Evolutionary conservation across 2,329 filamentous ascomycete genomes (phyloP), one percentile per base, ranked within the genome.

Genomic region (Plectosphaerella cucumerina): DNA sequence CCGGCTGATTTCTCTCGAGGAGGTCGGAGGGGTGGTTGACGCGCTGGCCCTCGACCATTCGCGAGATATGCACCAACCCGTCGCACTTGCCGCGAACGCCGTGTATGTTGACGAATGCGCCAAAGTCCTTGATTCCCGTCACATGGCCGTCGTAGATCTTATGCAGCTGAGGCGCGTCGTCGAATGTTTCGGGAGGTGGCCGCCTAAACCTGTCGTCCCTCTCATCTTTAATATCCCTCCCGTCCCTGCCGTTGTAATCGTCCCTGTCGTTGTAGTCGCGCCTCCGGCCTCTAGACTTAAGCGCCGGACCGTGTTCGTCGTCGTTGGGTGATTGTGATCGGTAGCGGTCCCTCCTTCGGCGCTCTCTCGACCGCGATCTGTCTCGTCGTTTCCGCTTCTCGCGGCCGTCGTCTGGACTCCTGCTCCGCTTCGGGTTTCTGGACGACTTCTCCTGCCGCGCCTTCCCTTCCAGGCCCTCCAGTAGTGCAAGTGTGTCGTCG

Each of bases 21-120:
- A 99, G 72, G 64, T 99, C 94, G 0, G 90, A 91, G 0, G 94
- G 94, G 65, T 97, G 90, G 57, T 93, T 94, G 41, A 99, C 89
- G 44, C 94, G 85, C 49, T 87, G 87, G 4, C 90, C 89, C 53
- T 92, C 86, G 47, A 86, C 82, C 68, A 99, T 87, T 20, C 90
- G 89, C 21, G 93, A 97, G 23, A 99, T 85, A 65, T 99, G 94
- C 1, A 99, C 93, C 57, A 99, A 75, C 0, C 94, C 94, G 64
- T 97, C 92, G 1, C 95, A 87, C 67, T 91, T 95, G 44, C 92
- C 93, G 60, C 80, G 85, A 1, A 99, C 87, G 17, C 91, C 88
- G 58, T 86, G 81, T n/a, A 99, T 67, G 59, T 95, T 96, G 52
- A 97, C 91, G 68, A 99, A 99, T 1, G 86, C 91, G 11, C 94